Base-by-base conservation (phyloP, 2,329 filamentous ascomycete species). In the Colletotrichum noveboracense region DNA sequence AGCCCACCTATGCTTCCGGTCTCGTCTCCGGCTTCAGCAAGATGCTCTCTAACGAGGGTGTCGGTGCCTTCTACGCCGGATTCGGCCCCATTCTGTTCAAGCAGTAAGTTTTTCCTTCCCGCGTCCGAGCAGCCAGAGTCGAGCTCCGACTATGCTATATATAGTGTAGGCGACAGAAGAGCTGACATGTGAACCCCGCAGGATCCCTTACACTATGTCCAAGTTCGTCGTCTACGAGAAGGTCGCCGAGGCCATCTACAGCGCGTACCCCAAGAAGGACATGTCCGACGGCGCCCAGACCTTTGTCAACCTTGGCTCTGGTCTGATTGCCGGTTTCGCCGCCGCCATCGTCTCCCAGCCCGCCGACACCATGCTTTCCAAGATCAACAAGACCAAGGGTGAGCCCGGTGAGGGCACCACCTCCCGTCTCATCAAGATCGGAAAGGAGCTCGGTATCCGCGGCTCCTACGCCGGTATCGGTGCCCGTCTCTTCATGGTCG, bases 171-270 rank as follows among this genome's bases (percentile, higher is more conserved):
- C 6, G 12, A 52, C 21, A 2, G 9, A 14, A 13, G 14, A 6
- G 12, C 75, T 77, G 18, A 76, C 71, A 34, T 60, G 16, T 60
- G 14, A 10, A 12, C 14, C 18, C 10, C 62, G 7, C 79, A 95
- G 94, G 91, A 93, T 97, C 81, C 95, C 95, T 79, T 97, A 97
- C 90, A 97, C 95, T 86, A 96, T 97, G 94, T 90, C 95, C 91
- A 97, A 97, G 91, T 97, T 97, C 89, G 95, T 96, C 87, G 95
- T 96, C 82, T 97, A 92, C 91, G 95, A 97, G 89, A 96, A 96
- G 91, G 94, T 95, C 81, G 89, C 92, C 81, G 95, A 97, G 89
- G 82, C 89, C 80, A 86, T 94, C 88, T 96, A 93, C 91, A 85
- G 88, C 80, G 78, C 83, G 69, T 86, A 94, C 84, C 93, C 95